A percentile compares a stretch with the other conserved stretches of the same genome.
Conservation (phyloP, 768 basidiomycete species). For the Phanerochaete sordida region DNA sequence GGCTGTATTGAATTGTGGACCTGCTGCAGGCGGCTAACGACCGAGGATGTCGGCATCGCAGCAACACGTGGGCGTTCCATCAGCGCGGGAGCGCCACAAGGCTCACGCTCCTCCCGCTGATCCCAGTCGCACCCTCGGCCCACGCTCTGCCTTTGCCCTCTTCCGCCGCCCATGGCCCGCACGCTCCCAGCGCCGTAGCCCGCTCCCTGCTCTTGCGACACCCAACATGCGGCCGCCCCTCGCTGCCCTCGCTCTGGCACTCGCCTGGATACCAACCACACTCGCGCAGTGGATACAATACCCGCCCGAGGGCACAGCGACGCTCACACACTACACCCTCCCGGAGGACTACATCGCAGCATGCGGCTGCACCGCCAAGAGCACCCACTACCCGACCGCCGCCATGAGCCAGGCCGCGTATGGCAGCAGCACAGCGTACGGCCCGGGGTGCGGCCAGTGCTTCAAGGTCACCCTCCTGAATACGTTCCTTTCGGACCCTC, state of each 20-base stretch:
- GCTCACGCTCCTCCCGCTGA: background rate
- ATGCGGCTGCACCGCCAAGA: constrained; percentile 67
- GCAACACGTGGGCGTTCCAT: background rate
- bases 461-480: constrained; percentile 75
- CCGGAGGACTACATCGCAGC: constrained; percentile 57
- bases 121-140: background rate
- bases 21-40: too few species aligned
- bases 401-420: constrained; percentile 79
- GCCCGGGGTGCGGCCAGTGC: constrained; percentile 74
- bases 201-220: background rate
- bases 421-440: constrained; percentile 68
- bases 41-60: too few species aligned
- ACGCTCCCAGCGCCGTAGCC: background rate
- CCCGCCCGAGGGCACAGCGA: constrained; percentile 58
- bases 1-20: too few species aligned
- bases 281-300: constrained; percentile 59
- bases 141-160: background rate
- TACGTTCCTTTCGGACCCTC: constrained; percentile 62
- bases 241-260: constrained; percentile 20
- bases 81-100: constrained; percentile 5
- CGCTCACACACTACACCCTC: constrained; percentile 72
- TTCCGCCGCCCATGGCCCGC: background rate
- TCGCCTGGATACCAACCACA: constrained; percentile 17
- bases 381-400: constrained; percentile 66
- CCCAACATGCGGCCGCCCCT: constrained; percentile 5